Base-by-base conservation (phyloP, 2,329 filamentous ascomycete genomes). In the Dactylellina leptospora region DNA sequence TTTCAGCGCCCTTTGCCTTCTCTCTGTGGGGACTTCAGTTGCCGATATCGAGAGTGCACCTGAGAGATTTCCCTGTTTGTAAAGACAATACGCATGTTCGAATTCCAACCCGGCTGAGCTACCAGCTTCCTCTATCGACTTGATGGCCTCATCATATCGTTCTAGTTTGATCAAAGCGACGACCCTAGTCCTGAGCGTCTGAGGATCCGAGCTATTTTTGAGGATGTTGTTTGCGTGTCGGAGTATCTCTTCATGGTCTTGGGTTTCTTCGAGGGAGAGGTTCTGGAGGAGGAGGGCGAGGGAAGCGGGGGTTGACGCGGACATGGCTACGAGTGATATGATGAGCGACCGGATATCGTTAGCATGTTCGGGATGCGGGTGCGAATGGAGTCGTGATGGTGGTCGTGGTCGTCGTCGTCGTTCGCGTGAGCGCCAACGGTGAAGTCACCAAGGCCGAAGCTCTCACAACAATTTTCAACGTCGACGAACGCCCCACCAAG, bases 121-220 rank as follows among this genome's bases (percentile, higher is more conserved):
- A 16, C 83, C 87, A 33, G 87, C 85, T 9, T 72, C 59, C 70
- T 87, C 85, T 69, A 93, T 84, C 61, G 86, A 84, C 69, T 86
- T 86, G 50, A 92, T 82, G 47, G 90, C 90, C 79, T 95, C 91
- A 64, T 90, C 86, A 79, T 89, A 95, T 68, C 90, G 89, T 80
- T 95, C 91, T 76, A 95, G 86, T 79, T 92, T 92, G 74, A 95
- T 83, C 18, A 95, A 84, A 20, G 91, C 90, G 45, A 93, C 85
- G 11, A 89, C 84, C 72, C 89, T 88, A 33, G 87, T 88, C 78
- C 89, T 88, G 36, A 89, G 87, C 58, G 88, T 88, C 40, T 85
- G 81, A 45, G 84, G 69, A 75, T 88, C 84, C 58, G 79, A 79
- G 77, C 87, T 88, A 75, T 87, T 85, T 62, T 83, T 87, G 73